Conservation (phyloP, 371 early-diverging fungal species). For the Phascolomyces articulosus region DNA sequence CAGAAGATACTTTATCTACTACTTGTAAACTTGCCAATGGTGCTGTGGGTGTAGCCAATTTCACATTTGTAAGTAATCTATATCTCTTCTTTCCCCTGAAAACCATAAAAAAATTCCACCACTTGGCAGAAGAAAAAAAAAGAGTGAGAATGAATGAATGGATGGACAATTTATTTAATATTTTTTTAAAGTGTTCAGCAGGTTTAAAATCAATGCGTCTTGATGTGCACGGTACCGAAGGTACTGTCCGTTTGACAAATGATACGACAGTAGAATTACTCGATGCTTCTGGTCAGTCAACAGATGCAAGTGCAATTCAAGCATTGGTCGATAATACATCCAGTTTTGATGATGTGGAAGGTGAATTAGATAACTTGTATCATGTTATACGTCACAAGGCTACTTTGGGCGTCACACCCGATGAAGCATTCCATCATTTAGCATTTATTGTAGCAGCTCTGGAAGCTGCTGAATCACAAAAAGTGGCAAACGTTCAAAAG, state of each 20-base stretch:
- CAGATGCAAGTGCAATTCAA: conserved; percentile 18
- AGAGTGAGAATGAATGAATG: too few species aligned
- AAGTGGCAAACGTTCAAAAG: conserved; percentile 15
- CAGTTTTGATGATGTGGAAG: conserved; percentile 49
- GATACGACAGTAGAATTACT: conserved; percentile 31
- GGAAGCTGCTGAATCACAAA: conserved; percentile 39
- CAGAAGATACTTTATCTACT: conserved; percentile 44
- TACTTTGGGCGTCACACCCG: conserved; percentile 31
- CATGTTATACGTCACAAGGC: conserved; percentile 30
- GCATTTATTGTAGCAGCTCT: conserved; percentile 48
- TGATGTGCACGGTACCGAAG: conserved; percentile 46
- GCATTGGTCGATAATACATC: conserved; percentile 16
- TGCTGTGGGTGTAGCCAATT: conserved; percentile 45
- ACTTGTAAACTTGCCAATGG: conserved; percentile 39
- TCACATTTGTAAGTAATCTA: conserved; percentile 47
- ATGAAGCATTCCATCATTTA: conserved; percentile 50
- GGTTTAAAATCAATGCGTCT: conserved; percentile 35
- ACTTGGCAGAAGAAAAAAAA: too few species aligned
- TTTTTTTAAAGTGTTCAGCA: conserved; percentile 36
- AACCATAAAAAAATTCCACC: too few species aligned
- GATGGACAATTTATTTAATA: background rate
- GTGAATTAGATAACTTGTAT: conserved; percentile 42
- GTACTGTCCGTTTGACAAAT: conserved; percentile 37
- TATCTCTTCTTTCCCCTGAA: background rate
- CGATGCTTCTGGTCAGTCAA: conserved; percentile 26